These are phyloP conservation scores for Elymus sibiricus DNA, from an alignment of 176 grass and related monocot species.

Conservation along the genomic window DNA sequence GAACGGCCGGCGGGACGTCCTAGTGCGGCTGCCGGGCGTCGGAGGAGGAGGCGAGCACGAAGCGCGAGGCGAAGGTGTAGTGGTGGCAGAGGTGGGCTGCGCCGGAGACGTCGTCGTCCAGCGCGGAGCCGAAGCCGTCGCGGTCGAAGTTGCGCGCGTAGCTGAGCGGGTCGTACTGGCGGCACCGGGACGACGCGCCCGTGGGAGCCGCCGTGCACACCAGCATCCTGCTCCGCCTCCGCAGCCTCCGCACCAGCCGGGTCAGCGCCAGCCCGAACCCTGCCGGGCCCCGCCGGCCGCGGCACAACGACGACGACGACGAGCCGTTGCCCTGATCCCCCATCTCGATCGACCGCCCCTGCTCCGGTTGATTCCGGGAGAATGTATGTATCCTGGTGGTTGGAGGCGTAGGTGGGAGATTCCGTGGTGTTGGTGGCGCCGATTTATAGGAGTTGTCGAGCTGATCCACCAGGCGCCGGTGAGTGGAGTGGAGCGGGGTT, in stretches of 20 bases:
- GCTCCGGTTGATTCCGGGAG: background rate
- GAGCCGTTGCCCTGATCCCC: background rate
- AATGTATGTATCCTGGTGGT: background rate
- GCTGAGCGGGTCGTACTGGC: slow-evolving; percentile 83
- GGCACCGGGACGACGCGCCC: slow-evolving; percentile 25
- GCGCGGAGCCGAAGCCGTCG: slow-evolving; percentile 41
- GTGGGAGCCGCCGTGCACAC: slow-evolving; percentile 23
- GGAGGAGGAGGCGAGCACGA: slow-evolving; percentile 35
- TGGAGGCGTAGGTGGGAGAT: background rate
- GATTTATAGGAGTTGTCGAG: background rate
- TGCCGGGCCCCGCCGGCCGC: no score
- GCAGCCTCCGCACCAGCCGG: slow-evolving; percentile 17
- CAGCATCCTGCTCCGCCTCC: slow-evolving; percentile 60
- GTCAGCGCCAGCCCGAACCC: background rate
- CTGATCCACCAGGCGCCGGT: background rate
- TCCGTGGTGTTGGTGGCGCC: background rate
- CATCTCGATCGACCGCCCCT: background rate
- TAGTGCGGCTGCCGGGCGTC: background rate
- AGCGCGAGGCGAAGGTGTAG: slow-evolving; percentile 73
- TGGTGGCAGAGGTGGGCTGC: slow-evolving; percentile 35
- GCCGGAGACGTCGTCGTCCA: slow-evolving; percentile 33
- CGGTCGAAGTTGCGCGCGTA: slow-evolving; percentile 91
- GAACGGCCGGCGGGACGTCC: background rate
- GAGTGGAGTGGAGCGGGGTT: no score
- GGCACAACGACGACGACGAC: background rate